These are phyloP conservation scores for Lepidium sativum DNA, from an alignment of 345 rosid genomes.

Conservation along the genomic window DNA sequence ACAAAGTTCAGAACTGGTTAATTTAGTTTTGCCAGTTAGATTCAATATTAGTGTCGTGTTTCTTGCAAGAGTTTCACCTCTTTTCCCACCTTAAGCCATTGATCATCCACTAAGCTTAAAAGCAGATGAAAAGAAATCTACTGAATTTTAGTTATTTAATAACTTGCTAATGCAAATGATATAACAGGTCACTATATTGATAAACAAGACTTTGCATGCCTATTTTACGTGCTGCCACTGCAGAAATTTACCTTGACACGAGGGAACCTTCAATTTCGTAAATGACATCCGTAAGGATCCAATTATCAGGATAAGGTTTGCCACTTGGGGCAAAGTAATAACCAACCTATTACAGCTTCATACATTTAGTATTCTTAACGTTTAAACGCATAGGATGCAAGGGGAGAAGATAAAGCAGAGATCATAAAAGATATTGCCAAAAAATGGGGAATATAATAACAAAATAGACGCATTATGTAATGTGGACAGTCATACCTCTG, in stretches of 20 bases:
- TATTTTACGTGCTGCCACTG: constrained; percentile 3
- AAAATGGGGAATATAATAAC: neutral
- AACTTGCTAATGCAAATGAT: neutral
- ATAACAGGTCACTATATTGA: neutral
- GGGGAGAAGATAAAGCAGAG: neutral
- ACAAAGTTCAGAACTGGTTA: neutral
- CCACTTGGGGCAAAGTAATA: constrained; percentile 96
- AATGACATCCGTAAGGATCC: constrained; percentile 91
- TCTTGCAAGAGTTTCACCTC: neutral
- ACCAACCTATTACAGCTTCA: constrained; percentile 61
- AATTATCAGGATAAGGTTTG: constrained; percentile 98
- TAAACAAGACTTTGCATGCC: neutral
- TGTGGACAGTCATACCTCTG: constrained; percentile 56
- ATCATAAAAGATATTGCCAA: neutral
- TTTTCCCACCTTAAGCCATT: neutral
- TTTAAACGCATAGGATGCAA: neutral
- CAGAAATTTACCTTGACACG: constrained; percentile 47
- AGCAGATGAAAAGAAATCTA: neutral
- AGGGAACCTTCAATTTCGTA: constrained; percentile 89
- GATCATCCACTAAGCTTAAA: neutral
- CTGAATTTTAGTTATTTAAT: neutral
- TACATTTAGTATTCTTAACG: constrained; percentile 16
- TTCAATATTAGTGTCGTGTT: neutral
- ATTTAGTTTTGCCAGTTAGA: neutral
- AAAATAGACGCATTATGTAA: neutral